A percentile compares a stretch with the other conserved stretches of the same genome.
phyloP scores from a whole-genome alignment of 495 filamentous ascomycete genomes.

The Aspergillus baeticus region DNA sequence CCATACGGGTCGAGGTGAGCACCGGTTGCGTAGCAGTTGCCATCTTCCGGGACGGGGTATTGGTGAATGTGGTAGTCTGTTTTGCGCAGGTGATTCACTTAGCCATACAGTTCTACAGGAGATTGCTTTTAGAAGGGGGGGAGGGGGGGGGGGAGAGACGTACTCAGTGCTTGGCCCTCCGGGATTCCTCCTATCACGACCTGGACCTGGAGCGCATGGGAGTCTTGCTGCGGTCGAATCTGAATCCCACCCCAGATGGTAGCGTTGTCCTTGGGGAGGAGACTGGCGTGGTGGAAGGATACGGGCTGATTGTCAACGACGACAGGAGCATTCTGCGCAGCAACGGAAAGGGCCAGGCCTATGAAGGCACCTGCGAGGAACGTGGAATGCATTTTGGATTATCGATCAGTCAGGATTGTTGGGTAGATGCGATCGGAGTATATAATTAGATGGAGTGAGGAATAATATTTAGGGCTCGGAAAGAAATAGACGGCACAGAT shows the following conservation, averaged over 20 bases:
- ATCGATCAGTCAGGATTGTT: background rate
- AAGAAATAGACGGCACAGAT: too few species aligned
- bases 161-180: slow-evolving; percentile 65
- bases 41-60: slow-evolving; percentile 65
- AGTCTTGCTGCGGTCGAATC: slow-evolving; percentile 52
- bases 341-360: slow-evolving; percentile 37
- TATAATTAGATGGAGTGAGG: background rate
- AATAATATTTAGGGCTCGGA: too few species aligned
- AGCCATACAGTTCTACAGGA: background rate
- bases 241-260: slow-evolving; percentile 61
- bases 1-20: slow-evolving; percentile 68
- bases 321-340: slow-evolving; percentile 48
- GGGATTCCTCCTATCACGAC: slow-evolving; percentile 68
- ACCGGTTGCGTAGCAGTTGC: slow-evolving; percentile 74
- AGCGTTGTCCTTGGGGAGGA: slow-evolving; percentile 54
- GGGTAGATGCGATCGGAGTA: background rate
- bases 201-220: slow-evolving; percentile 61
- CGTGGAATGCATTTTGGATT: slow-evolving; percentile 14
- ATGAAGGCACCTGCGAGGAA: slow-evolving; percentile 39
- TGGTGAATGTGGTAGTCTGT: slow-evolving; percentile 84
- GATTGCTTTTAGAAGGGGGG: background rate
- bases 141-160: slow-evolving; percentile 46
- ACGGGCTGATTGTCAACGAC: slow-evolving; percentile 63
- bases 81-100: background rate
- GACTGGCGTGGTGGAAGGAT: slow-evolving; percentile 54